Conservation (phyloP, 768 basidiomycete genomes). For the Termitomyces sp. region DNA sequence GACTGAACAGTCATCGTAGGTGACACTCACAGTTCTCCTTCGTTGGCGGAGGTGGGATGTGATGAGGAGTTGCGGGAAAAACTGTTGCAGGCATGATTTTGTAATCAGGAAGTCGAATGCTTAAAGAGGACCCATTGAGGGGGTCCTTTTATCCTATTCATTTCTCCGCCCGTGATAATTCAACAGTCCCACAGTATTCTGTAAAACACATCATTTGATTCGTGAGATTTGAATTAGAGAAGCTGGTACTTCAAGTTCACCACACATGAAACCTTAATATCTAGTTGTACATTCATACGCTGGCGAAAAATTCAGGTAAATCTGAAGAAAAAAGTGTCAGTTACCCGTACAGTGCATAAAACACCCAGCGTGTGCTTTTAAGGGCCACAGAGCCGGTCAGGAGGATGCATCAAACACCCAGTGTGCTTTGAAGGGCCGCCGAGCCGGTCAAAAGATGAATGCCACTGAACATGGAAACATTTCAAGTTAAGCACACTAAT, state of each 20-base stretch:
- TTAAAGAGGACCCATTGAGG: background rate
- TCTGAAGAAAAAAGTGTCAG: background rate
- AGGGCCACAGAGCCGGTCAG: background rate
- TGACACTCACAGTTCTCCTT: slow-evolving; percentile 7
- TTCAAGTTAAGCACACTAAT: no score
- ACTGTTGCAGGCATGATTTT: slow-evolving; percentile 24
- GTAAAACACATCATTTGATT: background rate
- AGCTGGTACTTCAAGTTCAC: background rate
- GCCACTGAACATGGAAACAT: no score
- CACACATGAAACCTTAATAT: no score
- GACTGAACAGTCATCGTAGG: background rate
- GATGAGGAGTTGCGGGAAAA: slow-evolving; percentile 29
- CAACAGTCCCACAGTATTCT: background rate
- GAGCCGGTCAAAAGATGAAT: no score
- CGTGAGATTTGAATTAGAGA: background rate
- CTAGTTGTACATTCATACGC: background rate
- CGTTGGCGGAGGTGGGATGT: slow-evolving; percentile 18
- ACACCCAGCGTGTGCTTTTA: background rate
- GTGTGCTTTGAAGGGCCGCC: background rate
- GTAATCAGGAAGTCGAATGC: background rate
- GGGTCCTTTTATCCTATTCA: background rate
- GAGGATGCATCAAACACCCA: background rate
- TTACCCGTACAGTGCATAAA: background rate
- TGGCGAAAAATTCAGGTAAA: background rate
- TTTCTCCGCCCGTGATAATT: no score